Evolutionary conservation across 768 basidiomycete species (phyloP), one percentile per base, ranked within the genome.

Genomic region (Tricholoma sp.): DNA sequence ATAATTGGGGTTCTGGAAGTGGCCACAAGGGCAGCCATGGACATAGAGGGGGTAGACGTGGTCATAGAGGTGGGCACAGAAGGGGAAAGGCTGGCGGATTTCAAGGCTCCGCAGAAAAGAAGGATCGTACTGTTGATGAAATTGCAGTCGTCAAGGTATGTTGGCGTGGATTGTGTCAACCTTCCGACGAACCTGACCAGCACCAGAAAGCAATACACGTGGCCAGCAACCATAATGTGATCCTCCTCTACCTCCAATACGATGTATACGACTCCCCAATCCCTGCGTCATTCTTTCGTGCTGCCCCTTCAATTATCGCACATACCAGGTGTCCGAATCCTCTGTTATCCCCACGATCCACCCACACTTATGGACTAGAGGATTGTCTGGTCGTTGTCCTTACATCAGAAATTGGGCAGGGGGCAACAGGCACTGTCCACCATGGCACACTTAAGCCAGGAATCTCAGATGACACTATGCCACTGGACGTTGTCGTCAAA

Each of bases 401-500:
- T 20, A 63, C 52, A 6, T 63, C 59, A 4, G 61, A 63, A 58
- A 63, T 63, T 51, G 61, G 59, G 39, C 59, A 34, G 36, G 61
- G 61, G 18, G 59, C 59, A 50, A 62, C 59, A 48, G 61, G 61
- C 34, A 41, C 50, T 17, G 61, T 58, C 41, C 61, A 57, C 52
- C 57, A 60, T 29, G 62, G 62, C 55, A 63, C 57, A 39, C 59
- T 61, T 44, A 33, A 63, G 45, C 50, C 56, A 50, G 62, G 56
- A 44, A 52, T 41, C 47, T 50, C 10, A 6, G 45, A 32, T 49
- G 53, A 45, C 13, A 36, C 20, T 59, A 42, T 50, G 28, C 49
- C 45, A 49, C 57, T 63, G 34, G 62, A 63, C 31, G 59, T 63
- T 41, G 54, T 49, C 24, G 54, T 63, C 52, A 63, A 63, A 34